Conservation (phyloP, 345 rosid species). For the Linum tenue region DNA sequence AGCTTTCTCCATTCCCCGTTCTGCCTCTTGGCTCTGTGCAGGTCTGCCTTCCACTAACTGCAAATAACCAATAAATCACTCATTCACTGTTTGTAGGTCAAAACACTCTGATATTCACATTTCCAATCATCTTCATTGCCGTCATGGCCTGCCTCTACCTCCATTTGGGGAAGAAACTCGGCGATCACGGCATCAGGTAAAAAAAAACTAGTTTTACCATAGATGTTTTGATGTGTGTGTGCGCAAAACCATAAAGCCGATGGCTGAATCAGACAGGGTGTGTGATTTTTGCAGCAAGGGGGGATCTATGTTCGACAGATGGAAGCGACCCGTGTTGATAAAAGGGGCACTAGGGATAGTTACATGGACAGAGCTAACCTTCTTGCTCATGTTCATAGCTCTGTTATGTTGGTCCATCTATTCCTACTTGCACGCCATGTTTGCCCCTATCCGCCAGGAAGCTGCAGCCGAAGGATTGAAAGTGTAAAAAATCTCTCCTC, state of each 20-base stretch:
- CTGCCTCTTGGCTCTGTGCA: neutral
- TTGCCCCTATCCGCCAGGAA: constrained; percentile 5
- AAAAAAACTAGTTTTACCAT: neutral
- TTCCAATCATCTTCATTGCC: constrained; percentile 58
- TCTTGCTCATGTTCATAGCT: constrained; percentile 13
- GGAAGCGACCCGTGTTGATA: constrained; percentile 10
- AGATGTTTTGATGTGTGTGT: neutral
- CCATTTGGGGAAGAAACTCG: constrained; percentile 37
- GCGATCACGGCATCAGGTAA: constrained; percentile 7
- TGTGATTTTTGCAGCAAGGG: neutral
- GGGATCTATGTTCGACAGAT: neutral
- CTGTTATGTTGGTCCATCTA: constrained; percentile 15
- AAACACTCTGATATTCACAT: constrained; percentile 36
- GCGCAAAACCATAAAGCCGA: neutral
- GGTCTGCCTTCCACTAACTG: no score
- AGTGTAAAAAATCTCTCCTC: constrained; percentile 10
- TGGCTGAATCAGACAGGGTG: no score
- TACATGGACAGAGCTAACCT: constrained; percentile 11
- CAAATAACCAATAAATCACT: neutral
- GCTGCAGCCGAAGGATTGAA: constrained; percentile 5
- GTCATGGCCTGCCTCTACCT: constrained; percentile 46
- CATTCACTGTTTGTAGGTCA: constrained; percentile 28
- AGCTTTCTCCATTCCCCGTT: neutral
- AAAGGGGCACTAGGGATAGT: constrained; percentile 21
- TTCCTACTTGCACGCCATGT: constrained; percentile 16